Conservation (phyloP, 495 filamentous ascomycete species). For the Podospora pseudopauciseta region DNA sequence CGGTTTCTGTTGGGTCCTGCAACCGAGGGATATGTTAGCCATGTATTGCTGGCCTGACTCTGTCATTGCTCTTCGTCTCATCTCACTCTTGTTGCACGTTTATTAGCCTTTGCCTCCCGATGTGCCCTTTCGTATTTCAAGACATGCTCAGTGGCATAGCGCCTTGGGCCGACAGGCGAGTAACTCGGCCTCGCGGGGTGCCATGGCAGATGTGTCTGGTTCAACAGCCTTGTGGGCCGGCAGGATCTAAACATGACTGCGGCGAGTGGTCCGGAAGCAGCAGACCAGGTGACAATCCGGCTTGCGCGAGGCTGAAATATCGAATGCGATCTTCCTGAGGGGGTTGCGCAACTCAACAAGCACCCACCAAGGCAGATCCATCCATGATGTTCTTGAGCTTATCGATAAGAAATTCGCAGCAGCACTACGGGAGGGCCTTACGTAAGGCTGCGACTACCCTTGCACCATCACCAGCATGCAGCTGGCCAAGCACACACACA, state of each 20-base stretch:
- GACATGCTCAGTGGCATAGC: not conserved
- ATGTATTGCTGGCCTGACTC: not conserved
- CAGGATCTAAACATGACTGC: constrained; percentile 30
- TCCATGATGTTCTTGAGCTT: not conserved
- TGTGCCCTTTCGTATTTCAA: not conserved
- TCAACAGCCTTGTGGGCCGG: constrained; percentile 26
- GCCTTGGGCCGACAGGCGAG: not conserved
- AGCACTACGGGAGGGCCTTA: not conserved
- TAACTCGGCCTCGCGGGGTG: not conserved
- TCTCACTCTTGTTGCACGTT: not conserved
- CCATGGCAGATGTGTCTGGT: constrained; percentile 20
- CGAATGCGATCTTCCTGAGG: not conserved
- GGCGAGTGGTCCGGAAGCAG: not conserved
- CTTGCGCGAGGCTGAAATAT: constrained; percentile 2
- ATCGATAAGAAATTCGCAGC: not conserved
- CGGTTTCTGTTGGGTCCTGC: constrained; percentile 84
- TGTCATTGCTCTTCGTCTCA: not conserved
- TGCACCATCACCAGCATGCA: not conserved
- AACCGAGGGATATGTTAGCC: not conserved
- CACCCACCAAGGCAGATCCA: not conserved
- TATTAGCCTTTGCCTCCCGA: not conserved
- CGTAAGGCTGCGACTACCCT: not conserved
- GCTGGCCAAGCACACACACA: not conserved
- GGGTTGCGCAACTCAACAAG: not conserved
- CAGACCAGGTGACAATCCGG: not conserved